Percentiles rank a stretch among this genome's conserved stretches.
These are phyloP conservation scores for Ganoderma boninense DNA, from an alignment of 1,284 basidiomycete genomes.

Conservation along the genomic window DNA sequence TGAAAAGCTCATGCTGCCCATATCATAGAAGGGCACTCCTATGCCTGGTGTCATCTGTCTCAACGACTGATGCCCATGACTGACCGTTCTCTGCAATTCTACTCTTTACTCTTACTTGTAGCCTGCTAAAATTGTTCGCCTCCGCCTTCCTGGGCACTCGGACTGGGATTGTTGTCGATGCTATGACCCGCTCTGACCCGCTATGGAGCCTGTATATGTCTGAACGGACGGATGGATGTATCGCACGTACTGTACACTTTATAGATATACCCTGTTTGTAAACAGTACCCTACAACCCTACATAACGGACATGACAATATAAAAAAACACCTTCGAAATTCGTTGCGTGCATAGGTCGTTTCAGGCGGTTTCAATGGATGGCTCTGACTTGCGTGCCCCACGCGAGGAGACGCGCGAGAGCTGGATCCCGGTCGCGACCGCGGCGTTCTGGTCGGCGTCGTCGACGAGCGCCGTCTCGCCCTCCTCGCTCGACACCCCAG, in stretches of 20 bases:
- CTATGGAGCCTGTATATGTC: neutral
- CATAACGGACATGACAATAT: neutral
- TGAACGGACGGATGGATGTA: neutral
- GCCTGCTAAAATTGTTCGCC: neutral
- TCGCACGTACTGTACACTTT: conserved; percentile 1
- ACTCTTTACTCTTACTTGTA: neutral
- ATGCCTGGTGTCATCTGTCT: neutral
- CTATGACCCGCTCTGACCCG: neutral
- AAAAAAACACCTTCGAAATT: neutral
- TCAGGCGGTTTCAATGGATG: neutral
- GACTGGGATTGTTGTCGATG: neutral
- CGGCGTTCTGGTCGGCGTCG: neutral
- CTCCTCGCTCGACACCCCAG: conserved; percentile 19
- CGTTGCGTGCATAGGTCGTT: neutral
- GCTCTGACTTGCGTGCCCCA: conserved; percentile 6
- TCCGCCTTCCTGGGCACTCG: neutral
- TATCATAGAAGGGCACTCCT: neutral
- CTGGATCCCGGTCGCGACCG: conserved; percentile 13
- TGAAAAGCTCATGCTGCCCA: neutral
- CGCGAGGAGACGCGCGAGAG: conserved; percentile 21
- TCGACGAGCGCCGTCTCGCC: conserved; percentile 21
- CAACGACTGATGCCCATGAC: conserved; percentile 2
- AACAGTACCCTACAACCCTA: neutral
- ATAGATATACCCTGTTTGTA: neutral
- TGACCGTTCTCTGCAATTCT: neutral